Base-by-base conservation (phyloP, 1,284 basidiomycete genomes). In the Leccinum fuscescens region DNA sequence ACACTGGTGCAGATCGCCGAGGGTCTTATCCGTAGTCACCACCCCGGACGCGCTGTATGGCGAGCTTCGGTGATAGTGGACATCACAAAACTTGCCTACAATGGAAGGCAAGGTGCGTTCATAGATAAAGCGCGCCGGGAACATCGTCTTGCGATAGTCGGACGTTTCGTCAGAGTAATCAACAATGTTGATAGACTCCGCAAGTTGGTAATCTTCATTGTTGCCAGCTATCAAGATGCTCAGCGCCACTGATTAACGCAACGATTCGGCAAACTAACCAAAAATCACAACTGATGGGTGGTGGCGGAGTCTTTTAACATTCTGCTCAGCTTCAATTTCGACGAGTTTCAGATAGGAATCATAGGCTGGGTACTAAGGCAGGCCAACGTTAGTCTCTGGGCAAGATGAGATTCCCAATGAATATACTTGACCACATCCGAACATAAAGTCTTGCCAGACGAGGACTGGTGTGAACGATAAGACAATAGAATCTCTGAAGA, bases 401-500 rank as follows among this genome's bases (percentile, higher is more conserved):
- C 56, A 53, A 51, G 35, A 29, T 8, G 12, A 65, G 69, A 50
- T 51, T 39, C 9, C 12, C 37, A 61, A 44, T 14, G 17, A 55
- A 53, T 68, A 35, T 64, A 87, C 86, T 73, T 89, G 82, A 37
- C 92, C 93, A 70, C 92, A 94, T 14, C 86, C 91, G 71, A 94
- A 94, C 83, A 90, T 86, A 72, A 94, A 93, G 73, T 94, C 92
- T 75, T 93, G 91, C 92, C 92, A 94, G 22, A 93, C 90, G 39
- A 93, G 80, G 57, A 94, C 87, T 90, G 62, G 58, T 56, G 35
- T 69, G 4, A 49, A 8, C 5, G 6, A 39, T 51, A 4, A 62
- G 55, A 39, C 12, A 44, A 44, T 4, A 9, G 20, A 17, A 20
- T 8, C n/a, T 22, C n/a, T 42, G 2, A 33, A 37, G 1, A 39